A percentile compares a stretch with the other conserved stretches of the same genome.
Evolutionary conservation across 2,329 filamentous ascomycete genomes (phyloP).

Genomic region (Neofusicoccum ribis): DNA sequence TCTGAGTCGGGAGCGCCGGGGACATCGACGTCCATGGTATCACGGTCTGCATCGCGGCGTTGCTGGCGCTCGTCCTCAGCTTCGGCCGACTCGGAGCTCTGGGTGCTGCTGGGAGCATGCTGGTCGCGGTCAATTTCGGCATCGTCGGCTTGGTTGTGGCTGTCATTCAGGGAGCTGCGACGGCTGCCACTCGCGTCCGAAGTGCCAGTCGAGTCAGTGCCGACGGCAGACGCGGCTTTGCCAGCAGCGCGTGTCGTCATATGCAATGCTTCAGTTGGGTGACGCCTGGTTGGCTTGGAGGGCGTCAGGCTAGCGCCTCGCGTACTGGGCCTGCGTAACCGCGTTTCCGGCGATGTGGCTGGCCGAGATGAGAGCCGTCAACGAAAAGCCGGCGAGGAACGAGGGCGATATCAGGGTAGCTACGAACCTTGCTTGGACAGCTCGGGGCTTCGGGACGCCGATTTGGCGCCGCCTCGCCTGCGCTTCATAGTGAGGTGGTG

Average conservation of each 20-base stretch:
- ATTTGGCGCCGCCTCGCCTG: constrained; percentile 17
- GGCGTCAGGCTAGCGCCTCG: constrained; percentile 34
- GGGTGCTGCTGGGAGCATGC: background rate
- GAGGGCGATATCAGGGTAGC: background rate
- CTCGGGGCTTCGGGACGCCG: constrained; percentile 13
- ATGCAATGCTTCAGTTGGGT: constrained; percentile 49
- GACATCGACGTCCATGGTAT: constrained; percentile 6
- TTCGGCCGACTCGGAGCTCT: constrained; percentile 5
- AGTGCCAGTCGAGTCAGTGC: constrained; percentile 31
- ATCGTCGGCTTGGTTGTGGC: background rate
- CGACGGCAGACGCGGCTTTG: constrained; percentile 39
- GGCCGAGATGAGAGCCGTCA: constrained; percentile 24
- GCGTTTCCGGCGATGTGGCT: constrained; percentile 31
- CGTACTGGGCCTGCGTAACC: constrained; percentile 35
- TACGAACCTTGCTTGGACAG: constrained; percentile 15
- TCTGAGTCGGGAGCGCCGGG: constrained; percentile 16
- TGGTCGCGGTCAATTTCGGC: constrained; percentile 3
- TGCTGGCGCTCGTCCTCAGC: constrained; percentile 9
- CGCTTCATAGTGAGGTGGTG: constrained; percentile 15
- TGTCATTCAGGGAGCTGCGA: constrained; percentile 40
- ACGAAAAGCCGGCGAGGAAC: constrained; percentile 1
- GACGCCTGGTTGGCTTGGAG: constrained; percentile 38
- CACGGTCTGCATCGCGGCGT: constrained; percentile 2
- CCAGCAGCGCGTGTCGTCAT: constrained; percentile 51
- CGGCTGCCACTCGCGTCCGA: constrained; percentile 40